phyloP scores from a whole-genome alignment of 2,329 filamentous ascomycete species.

The Paracoccidioides lutzii region DNA sequence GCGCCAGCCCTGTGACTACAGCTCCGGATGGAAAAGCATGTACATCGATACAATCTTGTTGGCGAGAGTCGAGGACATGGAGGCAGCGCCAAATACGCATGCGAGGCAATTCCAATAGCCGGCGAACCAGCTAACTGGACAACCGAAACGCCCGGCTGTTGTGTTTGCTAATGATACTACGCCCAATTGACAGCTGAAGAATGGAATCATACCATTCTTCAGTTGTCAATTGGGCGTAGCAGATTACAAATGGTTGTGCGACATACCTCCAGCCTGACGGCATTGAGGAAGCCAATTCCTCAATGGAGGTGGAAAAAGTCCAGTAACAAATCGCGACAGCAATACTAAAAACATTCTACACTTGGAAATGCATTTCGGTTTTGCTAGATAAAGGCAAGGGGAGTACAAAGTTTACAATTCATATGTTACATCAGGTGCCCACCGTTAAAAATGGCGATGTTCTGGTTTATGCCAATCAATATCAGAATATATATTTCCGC shows the following conservation, averaged over 20 bases:
- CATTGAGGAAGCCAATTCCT: slow-evolving; percentile 48
- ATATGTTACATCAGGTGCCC: slow-evolving; percentile 49
- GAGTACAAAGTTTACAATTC: slow-evolving; percentile 37
- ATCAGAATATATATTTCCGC: slow-evolving; percentile 2
- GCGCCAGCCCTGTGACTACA: slow-evolving; percentile 43
- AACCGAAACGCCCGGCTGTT: slow-evolving; percentile 44
- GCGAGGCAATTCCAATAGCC: slow-evolving; percentile 34
- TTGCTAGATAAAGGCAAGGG: not conserved
- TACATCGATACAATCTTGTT: slow-evolving; percentile 52
- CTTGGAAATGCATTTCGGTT: slow-evolving; percentile 9
- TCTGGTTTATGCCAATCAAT: slow-evolving; percentile 17
- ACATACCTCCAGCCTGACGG: slow-evolving; percentile 42
- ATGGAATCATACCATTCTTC: slow-evolving; percentile 13
- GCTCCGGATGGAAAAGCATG: slow-evolving; percentile 43
- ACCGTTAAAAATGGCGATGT: slow-evolving; percentile 46
- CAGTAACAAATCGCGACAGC: slow-evolving; percentile 42
- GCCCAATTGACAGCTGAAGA: too few species aligned
- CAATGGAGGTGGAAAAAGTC: slow-evolving; percentile 45
- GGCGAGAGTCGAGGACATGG: slow-evolving; percentile 45
- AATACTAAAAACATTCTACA: slow-evolving; percentile 19
- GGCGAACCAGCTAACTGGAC: slow-evolving; percentile 36
- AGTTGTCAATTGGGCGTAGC: too few species aligned
- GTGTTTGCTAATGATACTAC: slow-evolving; percentile 51
- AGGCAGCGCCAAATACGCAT: slow-evolving; percentile 51
- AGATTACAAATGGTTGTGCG: not conserved